These are phyloP conservation scores for Penicillium robsamsonii DNA, from an alignment of 495 filamentous ascomycete genomes.

Conservation along the genomic window DNA sequence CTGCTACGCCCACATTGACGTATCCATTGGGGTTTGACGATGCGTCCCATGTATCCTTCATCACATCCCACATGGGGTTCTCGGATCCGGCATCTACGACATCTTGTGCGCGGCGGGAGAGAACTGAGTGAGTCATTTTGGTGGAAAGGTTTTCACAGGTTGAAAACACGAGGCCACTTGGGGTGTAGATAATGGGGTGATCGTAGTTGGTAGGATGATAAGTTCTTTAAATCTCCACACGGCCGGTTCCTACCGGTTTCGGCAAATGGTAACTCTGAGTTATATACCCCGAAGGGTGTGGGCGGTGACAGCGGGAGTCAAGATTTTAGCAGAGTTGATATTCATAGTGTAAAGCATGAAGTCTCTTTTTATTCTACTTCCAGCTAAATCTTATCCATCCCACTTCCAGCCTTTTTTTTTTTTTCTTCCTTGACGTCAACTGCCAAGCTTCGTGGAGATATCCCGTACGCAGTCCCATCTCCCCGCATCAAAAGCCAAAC, in stretches of 20 bases:
- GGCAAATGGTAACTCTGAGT: not conserved
- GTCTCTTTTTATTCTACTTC: not conserved
- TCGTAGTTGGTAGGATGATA: not conserved
- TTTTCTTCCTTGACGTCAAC: not conserved
- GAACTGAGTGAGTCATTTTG: conserved; percentile 11
- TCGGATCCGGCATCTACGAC: conserved; percentile 11
- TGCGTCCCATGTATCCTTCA: conserved; percentile 26
- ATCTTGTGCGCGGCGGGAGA: conserved; percentile 25
- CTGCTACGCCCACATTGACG: conserved; percentile 41
- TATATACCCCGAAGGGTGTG: not conserved
- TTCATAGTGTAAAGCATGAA: not conserved
- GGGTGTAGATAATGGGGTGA: not conserved
- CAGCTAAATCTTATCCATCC: not conserved
- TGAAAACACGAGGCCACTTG: not conserved
- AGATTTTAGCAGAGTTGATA: not conserved
- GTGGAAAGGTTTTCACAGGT: not conserved
- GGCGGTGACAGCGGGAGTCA: not conserved
- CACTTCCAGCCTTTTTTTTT: not conserved
- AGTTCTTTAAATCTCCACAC: not conserved
- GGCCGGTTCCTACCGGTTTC: not conserved
- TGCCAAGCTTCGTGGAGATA: not conserved
- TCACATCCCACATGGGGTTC: conserved; percentile 29
- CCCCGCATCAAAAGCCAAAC: not conserved
- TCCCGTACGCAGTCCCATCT: too few relatives aligned
- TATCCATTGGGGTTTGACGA: conserved; percentile 33